phyloP scores from a whole-genome alignment of 257 asterid species.

The Ilex asprella region DNA sequence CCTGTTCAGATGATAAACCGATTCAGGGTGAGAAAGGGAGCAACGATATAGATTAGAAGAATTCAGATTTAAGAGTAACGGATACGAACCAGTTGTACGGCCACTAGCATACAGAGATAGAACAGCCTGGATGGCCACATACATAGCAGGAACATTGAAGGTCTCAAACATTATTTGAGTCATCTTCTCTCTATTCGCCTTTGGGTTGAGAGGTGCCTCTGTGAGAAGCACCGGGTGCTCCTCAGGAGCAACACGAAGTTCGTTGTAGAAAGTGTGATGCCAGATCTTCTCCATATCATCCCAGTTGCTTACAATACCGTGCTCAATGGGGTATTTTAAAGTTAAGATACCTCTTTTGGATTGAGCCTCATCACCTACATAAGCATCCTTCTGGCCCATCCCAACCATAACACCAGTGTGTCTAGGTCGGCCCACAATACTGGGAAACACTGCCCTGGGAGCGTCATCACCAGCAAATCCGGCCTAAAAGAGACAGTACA shows the following conservation, averaged over 20 bases:
- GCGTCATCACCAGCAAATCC: slow-evolving; percentile 54
- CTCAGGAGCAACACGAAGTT: slow-evolving; percentile 49
- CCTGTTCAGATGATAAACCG: slow-evolving; percentile 17
- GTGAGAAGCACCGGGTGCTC: slow-evolving; percentile 47
- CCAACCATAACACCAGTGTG: slow-evolving; percentile 55
- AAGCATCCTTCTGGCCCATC: slow-evolving; percentile 50
- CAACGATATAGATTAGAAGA: not conserved
- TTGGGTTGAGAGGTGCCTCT: slow-evolving; percentile 51
- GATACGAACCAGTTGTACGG: slow-evolving; percentile 40
- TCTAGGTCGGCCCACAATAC: slow-evolving; percentile 44
- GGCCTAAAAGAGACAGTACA: slow-evolving; percentile 19
- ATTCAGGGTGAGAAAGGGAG: not conserved
- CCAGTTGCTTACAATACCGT: slow-evolving; percentile 47
- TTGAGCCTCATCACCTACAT: slow-evolving; percentile 46
- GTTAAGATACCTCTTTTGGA: slow-evolving; percentile 50
- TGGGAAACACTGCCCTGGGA: slow-evolving; percentile 44
- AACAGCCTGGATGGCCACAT: slow-evolving; percentile 47
- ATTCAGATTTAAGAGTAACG: not conserved
- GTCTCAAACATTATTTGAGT: slow-evolving; percentile 50
- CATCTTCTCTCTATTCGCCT: slow-evolving; percentile 51
- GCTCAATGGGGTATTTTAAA: slow-evolving; percentile 42
- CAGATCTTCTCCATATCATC: slow-evolving; percentile 49
- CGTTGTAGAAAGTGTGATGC: slow-evolving; percentile 52
- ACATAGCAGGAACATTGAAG: slow-evolving; percentile 43
- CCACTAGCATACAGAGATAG: slow-evolving; percentile 53